These are phyloP conservation scores for Apophysomyces variabilis DNA, from an alignment of 371 early-diverging fungal genomes.

Conservation along the genomic window DNA sequence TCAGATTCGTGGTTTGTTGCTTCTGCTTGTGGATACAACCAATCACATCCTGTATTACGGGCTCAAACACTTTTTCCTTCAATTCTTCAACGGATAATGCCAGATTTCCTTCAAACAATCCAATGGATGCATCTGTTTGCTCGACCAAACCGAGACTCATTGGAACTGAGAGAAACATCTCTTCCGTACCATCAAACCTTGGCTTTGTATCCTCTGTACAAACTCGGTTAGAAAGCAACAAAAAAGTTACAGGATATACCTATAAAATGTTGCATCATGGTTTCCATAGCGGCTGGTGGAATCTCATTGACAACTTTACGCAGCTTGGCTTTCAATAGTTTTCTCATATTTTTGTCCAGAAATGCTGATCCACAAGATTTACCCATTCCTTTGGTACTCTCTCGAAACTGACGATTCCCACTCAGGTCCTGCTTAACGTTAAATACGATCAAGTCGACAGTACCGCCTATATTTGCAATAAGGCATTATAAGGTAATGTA, in stretches of 20 bases:
- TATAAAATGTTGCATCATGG: conserved; percentile 56
- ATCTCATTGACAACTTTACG: conserved; percentile 36
- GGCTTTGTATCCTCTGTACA: conserved; percentile 49
- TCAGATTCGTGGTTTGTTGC: conserved; percentile 35
- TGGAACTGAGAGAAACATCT: conserved; percentile 50
- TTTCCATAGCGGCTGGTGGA: conserved; percentile 43
- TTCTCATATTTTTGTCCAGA: conserved; percentile 58
- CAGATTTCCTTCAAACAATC: conserved; percentile 43
- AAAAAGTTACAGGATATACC: conserved; percentile 24
- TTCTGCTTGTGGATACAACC: conserved; percentile 36
- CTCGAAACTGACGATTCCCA: conserved; percentile 48
- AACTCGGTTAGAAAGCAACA: neutral
- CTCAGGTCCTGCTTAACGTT: conserved; percentile 36
- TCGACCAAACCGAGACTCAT: conserved; percentile 51
- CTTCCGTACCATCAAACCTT: conserved; percentile 60
- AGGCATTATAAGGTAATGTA: too few species aligned
- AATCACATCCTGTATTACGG: conserved; percentile 42
- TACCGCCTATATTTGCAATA: conserved; percentile 45
- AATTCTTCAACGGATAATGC: conserved; percentile 43
- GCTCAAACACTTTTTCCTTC: conserved; percentile 46
- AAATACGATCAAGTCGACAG: conserved; percentile 63
- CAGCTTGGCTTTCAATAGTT: conserved; percentile 52
- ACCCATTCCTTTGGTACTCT: conserved; percentile 60
- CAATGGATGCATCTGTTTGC: conserved; percentile 51
- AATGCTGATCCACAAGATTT: conserved; percentile 63